These are phyloP conservation scores for Sordaria brevicollis DNA, from an alignment of 495 filamentous ascomycete species.

Conservation along the genomic window DNA sequence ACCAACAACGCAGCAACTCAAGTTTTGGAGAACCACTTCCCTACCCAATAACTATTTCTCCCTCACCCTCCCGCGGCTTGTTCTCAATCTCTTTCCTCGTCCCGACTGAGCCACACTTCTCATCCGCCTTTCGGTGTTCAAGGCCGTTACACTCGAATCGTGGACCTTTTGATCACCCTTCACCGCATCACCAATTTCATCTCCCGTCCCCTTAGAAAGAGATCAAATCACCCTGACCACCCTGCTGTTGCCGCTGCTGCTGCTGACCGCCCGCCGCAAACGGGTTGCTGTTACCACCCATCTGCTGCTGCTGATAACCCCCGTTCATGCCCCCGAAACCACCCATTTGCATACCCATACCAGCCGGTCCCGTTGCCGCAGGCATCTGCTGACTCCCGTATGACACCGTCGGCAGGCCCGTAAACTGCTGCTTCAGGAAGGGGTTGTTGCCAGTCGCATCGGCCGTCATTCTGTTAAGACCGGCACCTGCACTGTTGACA, in stretches of 20 bases:
- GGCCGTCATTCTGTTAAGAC: slow-evolving; percentile 55
- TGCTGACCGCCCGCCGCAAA: slow-evolving; percentile 58
- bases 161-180: not conserved
- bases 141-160: not conserved
- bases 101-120: not conserved
- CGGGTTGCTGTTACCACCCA: slow-evolving; percentile 51
- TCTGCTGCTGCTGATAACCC: not conserved
- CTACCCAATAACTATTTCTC: not conserved
- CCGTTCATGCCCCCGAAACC: not conserved
- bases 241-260: slow-evolving; percentile 48
- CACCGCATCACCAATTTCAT: not conserved
- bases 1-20: not conserved
- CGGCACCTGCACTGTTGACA: slow-evolving; percentile 84
- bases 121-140: not conserved
- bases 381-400: slow-evolving; percentile 51
- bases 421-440: slow-evolving; percentile 72
- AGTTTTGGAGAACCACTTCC: not conserved
- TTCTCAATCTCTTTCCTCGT: not conserved
- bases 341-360: slow-evolving; percentile 18
- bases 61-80: not conserved
- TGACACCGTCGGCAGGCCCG: slow-evolving; percentile 59
- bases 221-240: slow-evolving; percentile 71
- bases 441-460: slow-evolving; percentile 84
- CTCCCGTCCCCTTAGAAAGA: slow-evolving; percentile 53
- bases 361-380: slow-evolving; percentile 68